phyloP scores from a whole-genome alignment of 2,329 filamentous ascomycete genomes.

The Cercospora janseana region DNA sequence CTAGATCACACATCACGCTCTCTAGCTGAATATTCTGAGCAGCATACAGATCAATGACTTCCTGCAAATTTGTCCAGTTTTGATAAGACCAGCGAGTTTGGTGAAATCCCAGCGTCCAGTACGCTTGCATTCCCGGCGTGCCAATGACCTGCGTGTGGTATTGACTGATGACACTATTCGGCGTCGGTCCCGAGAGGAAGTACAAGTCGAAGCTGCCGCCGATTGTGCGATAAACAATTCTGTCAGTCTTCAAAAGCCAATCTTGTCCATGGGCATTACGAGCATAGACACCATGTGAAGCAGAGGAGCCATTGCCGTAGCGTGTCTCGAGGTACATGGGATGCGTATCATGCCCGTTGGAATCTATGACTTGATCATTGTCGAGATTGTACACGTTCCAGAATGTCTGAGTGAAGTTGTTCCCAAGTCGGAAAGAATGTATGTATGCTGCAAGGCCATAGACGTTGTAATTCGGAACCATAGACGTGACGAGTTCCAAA shows the following conservation, averaged over 20 bases:
- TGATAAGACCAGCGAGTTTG: slow-evolving; percentile 50
- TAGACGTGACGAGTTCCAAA: slow-evolving; percentile 33
- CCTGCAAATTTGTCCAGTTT: slow-evolving; percentile 65
- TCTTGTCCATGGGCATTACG: slow-evolving; percentile 39
- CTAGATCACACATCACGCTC: slow-evolving; percentile 41
- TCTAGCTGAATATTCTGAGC: slow-evolving; percentile 49
- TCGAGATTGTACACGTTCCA: slow-evolving; percentile 34
- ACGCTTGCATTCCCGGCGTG: slow-evolving; percentile 29
- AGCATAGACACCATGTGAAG: slow-evolving; percentile 37
- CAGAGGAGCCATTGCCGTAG: slow-evolving; percentile 27
- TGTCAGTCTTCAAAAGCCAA: slow-evolving; percentile 32
- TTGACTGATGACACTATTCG: slow-evolving; percentile 20
- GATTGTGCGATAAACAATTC: slow-evolving; percentile 35
- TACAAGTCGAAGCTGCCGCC: slow-evolving; percentile 62
- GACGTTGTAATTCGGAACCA: slow-evolving; percentile 34
- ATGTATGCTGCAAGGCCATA: slow-evolving; percentile 36
- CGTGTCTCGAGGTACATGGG: slow-evolving; percentile 39
- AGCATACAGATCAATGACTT: slow-evolving; percentile 53
- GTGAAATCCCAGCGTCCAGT: slow-evolving; percentile 33
- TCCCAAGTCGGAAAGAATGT: slow-evolving; percentile 34
- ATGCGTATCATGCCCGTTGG: slow-evolving; percentile 35
- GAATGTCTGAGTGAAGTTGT: slow-evolving; percentile 37
- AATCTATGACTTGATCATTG: slow-evolving; percentile 28
- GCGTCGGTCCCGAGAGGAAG: slow-evolving; percentile 62
- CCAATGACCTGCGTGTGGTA: slow-evolving; percentile 30